Evolutionary conservation across 305 asterid species (phyloP).

Genomic region (Stenogyne calaminthoides): DNA sequence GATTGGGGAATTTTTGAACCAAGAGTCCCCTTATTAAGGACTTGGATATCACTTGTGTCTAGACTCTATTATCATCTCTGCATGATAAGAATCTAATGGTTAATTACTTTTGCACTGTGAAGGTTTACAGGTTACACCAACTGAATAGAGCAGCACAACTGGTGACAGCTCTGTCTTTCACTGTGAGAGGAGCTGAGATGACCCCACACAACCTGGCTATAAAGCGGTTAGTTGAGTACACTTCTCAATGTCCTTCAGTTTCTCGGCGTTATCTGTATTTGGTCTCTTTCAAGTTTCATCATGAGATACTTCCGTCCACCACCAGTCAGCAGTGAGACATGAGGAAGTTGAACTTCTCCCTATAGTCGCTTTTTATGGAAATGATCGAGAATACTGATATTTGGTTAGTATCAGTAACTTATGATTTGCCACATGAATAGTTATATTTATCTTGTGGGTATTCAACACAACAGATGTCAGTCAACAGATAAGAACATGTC

Average conservation of each 20-base stretch:
- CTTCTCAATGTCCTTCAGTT: constrained; percentile 83
- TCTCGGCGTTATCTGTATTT: constrained; percentile 81
- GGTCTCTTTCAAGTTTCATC: constrained; percentile 96
- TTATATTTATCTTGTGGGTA: background rate
- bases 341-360: constrained; percentile 11
- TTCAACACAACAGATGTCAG: constrained; percentile 16
- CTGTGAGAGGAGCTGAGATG: constrained; percentile 92
- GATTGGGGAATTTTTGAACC: no score
- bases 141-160: constrained; percentile 91
- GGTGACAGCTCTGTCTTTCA: constrained; percentile 90
- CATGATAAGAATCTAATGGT: background rate
- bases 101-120: constrained; percentile 16
- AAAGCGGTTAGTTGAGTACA: constrained; percentile 68
- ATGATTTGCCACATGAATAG: constrained; percentile 5
- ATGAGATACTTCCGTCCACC: constrained; percentile 63
- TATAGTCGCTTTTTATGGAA: background rate
- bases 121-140: constrained; percentile 95
- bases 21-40: no score
- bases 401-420: constrained; percentile 7
- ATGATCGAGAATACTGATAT: constrained; percentile 10
- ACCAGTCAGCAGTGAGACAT: constrained; percentile 33
- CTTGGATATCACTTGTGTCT: background rate
- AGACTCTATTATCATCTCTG: background rate
- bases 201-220: constrained; percentile 89
- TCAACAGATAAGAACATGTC: constrained; percentile 17